Evolutionary conservation across 164 flowering plant species (phyloP).

Genomic region (Houttuynia cordata): DNA sequence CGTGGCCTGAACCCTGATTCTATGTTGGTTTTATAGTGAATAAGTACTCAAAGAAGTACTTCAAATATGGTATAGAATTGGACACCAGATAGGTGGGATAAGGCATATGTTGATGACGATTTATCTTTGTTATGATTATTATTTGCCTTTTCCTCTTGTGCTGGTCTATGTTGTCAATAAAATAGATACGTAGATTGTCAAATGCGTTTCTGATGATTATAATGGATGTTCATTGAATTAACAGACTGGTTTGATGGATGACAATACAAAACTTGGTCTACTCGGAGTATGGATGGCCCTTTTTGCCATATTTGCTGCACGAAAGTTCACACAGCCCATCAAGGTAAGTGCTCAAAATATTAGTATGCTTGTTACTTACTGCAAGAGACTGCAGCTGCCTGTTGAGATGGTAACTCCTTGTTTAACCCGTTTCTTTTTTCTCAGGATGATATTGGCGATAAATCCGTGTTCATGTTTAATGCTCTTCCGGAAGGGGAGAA

Average conservation of each 20-base stretch:
- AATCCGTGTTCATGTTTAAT: conserved; percentile 75
- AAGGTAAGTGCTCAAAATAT: conserved; percentile 36
- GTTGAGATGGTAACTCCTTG: background rate
- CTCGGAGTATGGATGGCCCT: conserved; percentile 80
- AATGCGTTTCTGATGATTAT: background rate
- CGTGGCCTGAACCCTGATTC: too few relatives aligned
- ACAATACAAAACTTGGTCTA: conserved; percentile 45
- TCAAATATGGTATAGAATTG: too few relatives aligned
- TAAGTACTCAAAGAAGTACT: too few relatives aligned
- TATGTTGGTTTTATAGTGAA: too few relatives aligned
- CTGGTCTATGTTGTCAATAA: too few relatives aligned
- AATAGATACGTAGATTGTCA: too few relatives aligned
- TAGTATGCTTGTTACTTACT: too few relatives aligned
- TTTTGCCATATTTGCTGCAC: conserved; percentile 66
- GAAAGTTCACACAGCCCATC: conserved; percentile 89
- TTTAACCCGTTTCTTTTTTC: conserved; percentile 1
- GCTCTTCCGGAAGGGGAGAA: conserved; percentile 67
- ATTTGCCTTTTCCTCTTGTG: too few relatives aligned
- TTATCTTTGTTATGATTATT: too few relatives aligned
- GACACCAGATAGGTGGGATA: too few relatives aligned
- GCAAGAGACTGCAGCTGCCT: background rate
- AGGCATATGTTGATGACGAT: too few relatives aligned
- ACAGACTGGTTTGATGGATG: conserved; percentile 77
- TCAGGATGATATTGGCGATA: conserved; percentile 91
- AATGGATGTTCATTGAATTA: conserved; percentile 2